phyloP scores from a whole-genome alignment of 2,329 filamentous ascomycete genomes.

The Emydomyces testavorans region DNA sequence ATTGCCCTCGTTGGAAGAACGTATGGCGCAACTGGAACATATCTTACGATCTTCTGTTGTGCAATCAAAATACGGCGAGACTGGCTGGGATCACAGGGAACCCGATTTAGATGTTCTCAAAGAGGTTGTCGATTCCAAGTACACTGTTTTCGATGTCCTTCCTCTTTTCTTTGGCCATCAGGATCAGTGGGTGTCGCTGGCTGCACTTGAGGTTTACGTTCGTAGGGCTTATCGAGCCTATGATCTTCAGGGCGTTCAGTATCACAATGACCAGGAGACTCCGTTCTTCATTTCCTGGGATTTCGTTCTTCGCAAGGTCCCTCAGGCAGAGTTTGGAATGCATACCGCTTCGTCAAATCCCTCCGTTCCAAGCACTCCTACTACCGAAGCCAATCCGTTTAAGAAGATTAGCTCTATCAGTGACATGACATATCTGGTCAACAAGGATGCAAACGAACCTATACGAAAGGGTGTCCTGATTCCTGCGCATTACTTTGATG shows the following conservation, averaged over 20 bases:
- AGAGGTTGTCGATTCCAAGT: constrained; percentile 97
- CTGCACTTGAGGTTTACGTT: constrained; percentile 90
- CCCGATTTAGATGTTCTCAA: constrained; percentile 84
- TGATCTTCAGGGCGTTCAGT: constrained; percentile 76
- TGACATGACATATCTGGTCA: constrained; percentile 81
- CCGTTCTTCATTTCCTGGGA: constrained; percentile 85
- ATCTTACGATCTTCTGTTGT: constrained; percentile 91
- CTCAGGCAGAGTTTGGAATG: constrained; percentile 78
- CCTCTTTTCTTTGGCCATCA: constrained; percentile 90
- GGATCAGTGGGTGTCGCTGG: constrained; percentile 86
- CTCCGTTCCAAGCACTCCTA: constrained; percentile 70
- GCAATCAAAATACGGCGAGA: constrained; percentile 94
- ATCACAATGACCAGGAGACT: constrained; percentile 61
- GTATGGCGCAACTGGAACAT: constrained; percentile 94
- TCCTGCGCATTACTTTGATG: constrained; percentile 84
- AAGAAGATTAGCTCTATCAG: constrained; percentile 89
- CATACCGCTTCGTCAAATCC: constrained; percentile 63
- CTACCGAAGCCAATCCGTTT: constrained; percentile 50
- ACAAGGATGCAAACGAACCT: constrained; percentile 58
- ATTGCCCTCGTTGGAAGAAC: constrained; percentile 88
- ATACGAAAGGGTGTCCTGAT: constrained; percentile 87
- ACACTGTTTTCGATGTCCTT: constrained; percentile 93
- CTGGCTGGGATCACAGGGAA: constrained; percentile 90
- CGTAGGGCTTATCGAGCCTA: constrained; percentile 96
- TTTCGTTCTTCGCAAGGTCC: constrained; percentile 86